Conservation (phyloP, 345 rosid genomes). For the Linum tenue region DNA sequence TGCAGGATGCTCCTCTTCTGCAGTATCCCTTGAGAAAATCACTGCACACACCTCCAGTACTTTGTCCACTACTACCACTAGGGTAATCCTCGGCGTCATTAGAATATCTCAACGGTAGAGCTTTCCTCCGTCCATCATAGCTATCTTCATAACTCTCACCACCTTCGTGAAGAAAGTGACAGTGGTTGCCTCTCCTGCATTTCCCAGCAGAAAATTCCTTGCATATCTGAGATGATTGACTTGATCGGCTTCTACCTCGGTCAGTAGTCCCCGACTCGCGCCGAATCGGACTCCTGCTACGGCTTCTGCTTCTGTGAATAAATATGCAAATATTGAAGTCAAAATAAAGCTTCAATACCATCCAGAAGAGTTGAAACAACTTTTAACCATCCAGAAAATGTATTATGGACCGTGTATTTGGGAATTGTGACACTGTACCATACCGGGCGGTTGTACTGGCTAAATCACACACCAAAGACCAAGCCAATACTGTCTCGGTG, state of each 20-base stretch:
- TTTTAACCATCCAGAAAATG: too few relatives aligned
- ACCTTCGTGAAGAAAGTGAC: constrained; percentile 47
- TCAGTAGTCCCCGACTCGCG: constrained; percentile 53
- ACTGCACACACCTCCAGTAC: constrained; percentile 13
- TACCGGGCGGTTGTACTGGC: too few relatives aligned
- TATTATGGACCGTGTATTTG: too few relatives aligned
- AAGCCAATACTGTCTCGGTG: too few relatives aligned
- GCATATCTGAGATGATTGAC: constrained; percentile 39
- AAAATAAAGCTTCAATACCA: background rate
- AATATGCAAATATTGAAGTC: constrained; percentile 1
- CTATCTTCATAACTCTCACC: constrained; percentile 33
- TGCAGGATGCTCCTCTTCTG: constrained; percentile 36
- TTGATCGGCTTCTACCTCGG: constrained; percentile 46
- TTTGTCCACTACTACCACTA: constrained; percentile 10
- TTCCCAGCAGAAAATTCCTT: constrained; percentile 61
- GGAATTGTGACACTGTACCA: too few relatives aligned
- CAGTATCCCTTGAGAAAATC: constrained; percentile 35
- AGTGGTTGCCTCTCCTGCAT: constrained; percentile 60
- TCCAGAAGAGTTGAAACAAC: background rate
- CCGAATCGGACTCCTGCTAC: constrained; percentile 66
- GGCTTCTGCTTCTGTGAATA: constrained; percentile 30
- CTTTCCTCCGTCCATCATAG: constrained; percentile 46
- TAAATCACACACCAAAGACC: too few relatives aligned
- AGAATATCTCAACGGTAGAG: constrained; percentile 36
- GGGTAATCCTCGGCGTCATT: constrained; percentile 17